Evolutionary conservation across 139 green algal species (phyloP).

Genomic region (Volvox africanus): DNA sequence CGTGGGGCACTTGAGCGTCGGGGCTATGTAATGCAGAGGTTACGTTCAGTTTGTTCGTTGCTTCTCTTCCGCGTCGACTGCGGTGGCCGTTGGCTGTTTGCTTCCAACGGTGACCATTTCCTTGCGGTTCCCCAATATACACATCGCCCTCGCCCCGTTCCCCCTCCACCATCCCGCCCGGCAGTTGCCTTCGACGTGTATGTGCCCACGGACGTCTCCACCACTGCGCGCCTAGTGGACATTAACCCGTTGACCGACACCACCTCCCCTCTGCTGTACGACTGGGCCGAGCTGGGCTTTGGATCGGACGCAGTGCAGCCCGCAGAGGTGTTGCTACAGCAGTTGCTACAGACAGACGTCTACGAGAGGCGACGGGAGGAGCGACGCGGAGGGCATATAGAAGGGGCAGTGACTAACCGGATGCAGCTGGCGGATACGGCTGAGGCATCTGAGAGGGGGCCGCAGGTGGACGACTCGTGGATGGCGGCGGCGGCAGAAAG

Average conservation of each 20-base stretch:
- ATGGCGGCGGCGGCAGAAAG: neutral
- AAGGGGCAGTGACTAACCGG: neutral
- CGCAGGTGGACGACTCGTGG: conserved; percentile 5
- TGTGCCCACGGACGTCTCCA: conserved; percentile 64
- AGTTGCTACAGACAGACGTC: neutral
- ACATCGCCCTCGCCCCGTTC: neutral
- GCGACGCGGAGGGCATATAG: neutral
- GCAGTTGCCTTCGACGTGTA: conserved; percentile 85
- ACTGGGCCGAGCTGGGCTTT: conserved; percentile 52
- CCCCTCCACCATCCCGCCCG: neutral
- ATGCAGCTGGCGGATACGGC: neutral
- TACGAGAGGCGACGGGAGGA: neutral
- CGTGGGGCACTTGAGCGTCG: no score
- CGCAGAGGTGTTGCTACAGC: neutral
- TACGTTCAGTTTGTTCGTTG: no score
- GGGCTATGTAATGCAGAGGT: no score
- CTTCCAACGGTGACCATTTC: no score
- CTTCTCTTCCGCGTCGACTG: no score
- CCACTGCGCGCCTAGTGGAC: conserved; percentile 84
- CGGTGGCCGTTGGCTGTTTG: no score
- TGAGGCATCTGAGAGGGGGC: neutral
- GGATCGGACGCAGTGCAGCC: neutral
- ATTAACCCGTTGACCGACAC: conserved; percentile 88
- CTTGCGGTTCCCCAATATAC: no score
- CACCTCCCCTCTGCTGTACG: conserved; percentile 91